phyloP scores from a whole-genome alignment of 2,329 filamentous ascomycete species.

The Alternaria sp. region DNA sequence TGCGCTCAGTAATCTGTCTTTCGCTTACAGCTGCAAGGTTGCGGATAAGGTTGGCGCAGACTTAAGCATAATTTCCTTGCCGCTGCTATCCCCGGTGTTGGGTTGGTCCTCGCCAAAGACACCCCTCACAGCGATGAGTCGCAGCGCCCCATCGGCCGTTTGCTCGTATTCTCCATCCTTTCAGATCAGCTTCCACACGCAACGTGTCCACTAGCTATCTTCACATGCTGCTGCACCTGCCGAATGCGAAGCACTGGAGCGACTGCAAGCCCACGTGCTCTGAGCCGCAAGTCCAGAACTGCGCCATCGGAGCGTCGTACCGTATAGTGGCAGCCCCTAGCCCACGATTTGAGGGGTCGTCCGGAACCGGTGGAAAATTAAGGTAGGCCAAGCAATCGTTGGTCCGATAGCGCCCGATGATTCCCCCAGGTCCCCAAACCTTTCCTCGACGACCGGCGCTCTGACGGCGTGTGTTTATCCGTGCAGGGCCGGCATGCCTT shows the following conservation, averaged over 20 bases:
- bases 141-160: slow-evolving; percentile 1
- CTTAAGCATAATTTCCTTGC: slow-evolving; percentile 47
- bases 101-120: slow-evolving; percentile 19
- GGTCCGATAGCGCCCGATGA: slow-evolving; percentile 29
- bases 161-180: slow-evolving; percentile 3
- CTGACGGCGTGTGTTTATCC: slow-evolving; percentile 6
- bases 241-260: background rate
- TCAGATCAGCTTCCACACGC: background rate
- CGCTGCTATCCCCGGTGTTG: slow-evolving; percentile 31
- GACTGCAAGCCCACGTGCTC: slow-evolving; percentile 4
- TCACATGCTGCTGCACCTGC: background rate
- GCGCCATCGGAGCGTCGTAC: slow-evolving; percentile 24
- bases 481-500: background rate
- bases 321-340: slow-evolving; percentile 4
- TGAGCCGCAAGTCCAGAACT: slow-evolving; percentile 13
- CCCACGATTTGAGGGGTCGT: slow-evolving; percentile 7
- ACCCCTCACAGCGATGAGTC: slow-evolving; percentile 4
- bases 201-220: slow-evolving; percentile 1
- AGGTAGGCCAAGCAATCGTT: slow-evolving; percentile 44
- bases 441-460: slow-evolving; percentile 16
- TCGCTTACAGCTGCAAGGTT: slow-evolving; percentile 37
- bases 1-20: slow-evolving; percentile 23
- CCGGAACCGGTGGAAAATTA: slow-evolving; percentile 26
- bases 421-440: slow-evolving; percentile 16
- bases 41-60: slow-evolving; percentile 46